Evolutionary conservation across 164 flowering plant species (phyloP).

Genomic region (Umbellularia californica): DNA sequence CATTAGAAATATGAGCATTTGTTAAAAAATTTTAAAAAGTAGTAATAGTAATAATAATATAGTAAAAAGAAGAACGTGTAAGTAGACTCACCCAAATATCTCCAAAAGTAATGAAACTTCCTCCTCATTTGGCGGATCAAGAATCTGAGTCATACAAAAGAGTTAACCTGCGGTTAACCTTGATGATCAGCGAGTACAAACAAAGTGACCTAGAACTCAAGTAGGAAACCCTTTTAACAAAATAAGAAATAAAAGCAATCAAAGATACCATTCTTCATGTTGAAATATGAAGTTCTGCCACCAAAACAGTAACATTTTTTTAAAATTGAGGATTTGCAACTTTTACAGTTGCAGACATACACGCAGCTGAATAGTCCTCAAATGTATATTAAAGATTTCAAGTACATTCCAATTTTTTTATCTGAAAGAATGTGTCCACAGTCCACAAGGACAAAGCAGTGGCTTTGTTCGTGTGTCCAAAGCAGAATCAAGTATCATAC

Average conservation of each 20-base stretch:
- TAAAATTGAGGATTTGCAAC: no score
- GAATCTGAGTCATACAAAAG: constrained; percentile 84
- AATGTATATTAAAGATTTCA: no score
- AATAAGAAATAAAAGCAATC: background rate
- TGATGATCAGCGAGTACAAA: constrained; percentile 40
- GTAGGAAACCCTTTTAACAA: background rate
- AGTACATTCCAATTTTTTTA: no score
- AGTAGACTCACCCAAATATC: constrained; percentile 62
- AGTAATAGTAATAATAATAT: no score
- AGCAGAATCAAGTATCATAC: background rate
- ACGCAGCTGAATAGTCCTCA: no score
- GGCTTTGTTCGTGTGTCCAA: background rate
- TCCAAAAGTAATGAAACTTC: constrained; percentile 70
- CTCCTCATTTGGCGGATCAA: constrained; percentile 82
- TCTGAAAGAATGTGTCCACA: no score
- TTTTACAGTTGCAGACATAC: no score
- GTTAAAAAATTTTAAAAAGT: background rate
- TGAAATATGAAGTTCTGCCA: background rate
- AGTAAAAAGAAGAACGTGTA: background rate
- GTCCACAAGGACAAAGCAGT: no score
- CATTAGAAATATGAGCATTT: background rate
- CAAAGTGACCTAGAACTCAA: background rate
- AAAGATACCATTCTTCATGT: background rate
- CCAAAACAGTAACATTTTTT: background rate
- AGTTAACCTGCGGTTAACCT: constrained; percentile 56